Base-by-base conservation (phyloP, 2,329 filamentous ascomycete species). In the Xenoacremonium recifei region DNA sequence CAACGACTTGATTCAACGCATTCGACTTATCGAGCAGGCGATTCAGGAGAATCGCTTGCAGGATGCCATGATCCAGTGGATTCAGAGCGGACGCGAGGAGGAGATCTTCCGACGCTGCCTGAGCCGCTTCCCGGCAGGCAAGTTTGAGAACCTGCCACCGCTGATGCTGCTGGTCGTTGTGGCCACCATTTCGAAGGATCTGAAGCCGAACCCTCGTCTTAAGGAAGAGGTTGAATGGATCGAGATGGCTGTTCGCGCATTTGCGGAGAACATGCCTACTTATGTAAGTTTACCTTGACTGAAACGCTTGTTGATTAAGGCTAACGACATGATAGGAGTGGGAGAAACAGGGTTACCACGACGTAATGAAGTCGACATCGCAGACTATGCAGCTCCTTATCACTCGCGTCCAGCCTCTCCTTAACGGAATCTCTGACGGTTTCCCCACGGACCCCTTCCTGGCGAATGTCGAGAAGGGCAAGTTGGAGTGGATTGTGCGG, bases 41-140 rank as follows among this genome's bases (percentile, higher is more conserved):
- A 81, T 93, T 66, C 71, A 75, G 25, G 72, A 77, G 21, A 79
- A 78, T 17, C 75, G 78, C 25, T 75, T 77, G 42, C 82, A 86
- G 55, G 75, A 79, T 39, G 83, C 79, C 31, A 74, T 84, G 59
- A 74, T 85, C 42, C 76, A 77, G 46, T 86, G 82, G 82, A 76
- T 86, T 42, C 82, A 87, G 63, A 76, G 76, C 51, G 76, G 74
- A 13, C 73, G 77, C 23, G 76, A 82, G 58, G 74, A 82, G 44
- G 77, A 82, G 46, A 76, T 86, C 38, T 87, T 85, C 61, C 71
- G 76, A 21, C 64, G 63, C 21, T 67, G 66, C 47, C 54, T 71
- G 10, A 63, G 64, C 47, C 57, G 62, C 4, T 67, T 66, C 40
- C 61, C 63, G 4, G 61, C 68, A 1, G 49, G 50, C 49, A 68